A percentile compares a stretch with the other conserved stretches of the same genome.
Evolutionary conservation across 805 yeast genomes (phyloP).

Genomic region (Ogataea methylovora): DNA sequence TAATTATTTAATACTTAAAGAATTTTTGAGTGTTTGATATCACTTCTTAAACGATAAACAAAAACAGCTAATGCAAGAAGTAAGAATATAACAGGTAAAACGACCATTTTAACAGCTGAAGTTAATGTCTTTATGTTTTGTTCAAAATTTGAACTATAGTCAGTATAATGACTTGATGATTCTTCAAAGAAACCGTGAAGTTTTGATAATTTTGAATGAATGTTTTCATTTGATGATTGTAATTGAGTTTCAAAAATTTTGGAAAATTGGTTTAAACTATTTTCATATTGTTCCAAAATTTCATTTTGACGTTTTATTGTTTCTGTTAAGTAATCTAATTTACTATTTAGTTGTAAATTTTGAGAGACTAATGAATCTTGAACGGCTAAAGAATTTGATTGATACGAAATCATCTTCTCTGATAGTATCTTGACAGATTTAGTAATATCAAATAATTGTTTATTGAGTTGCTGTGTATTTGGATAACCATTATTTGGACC

Average conservation of each 20-base stretch:
- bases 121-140: no score
- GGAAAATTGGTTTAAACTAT: slow-evolving; percentile 8
- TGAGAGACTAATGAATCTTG: slow-evolving; percentile 5
- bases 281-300: slow-evolving; percentile 7
- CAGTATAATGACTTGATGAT: no score
- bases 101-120: slow-evolving; percentile 13
- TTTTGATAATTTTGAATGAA: no score
- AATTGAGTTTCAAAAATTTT: slow-evolving; percentile 13
- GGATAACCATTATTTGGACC: neutral
- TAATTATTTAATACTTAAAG: slow-evolving; percentile 13
- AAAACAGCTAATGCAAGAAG: slow-evolving; percentile 35
- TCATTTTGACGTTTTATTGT: neutral
- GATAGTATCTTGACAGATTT: slow-evolving; percentile 9
- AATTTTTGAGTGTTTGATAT: slow-evolving; percentile 55
- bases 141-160: no score
- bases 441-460: slow-evolving; percentile 14
- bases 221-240: no score
- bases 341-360: slow-evolving; percentile 7
- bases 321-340: slow-evolving; percentile 5
- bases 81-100: slow-evolving; percentile 32
- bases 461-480: slow-evolving; percentile 2
- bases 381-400: no score
- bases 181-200: no score
- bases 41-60: slow-evolving; percentile 49
- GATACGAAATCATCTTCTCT: slow-evolving; percentile 5